Percentiles rank a stretch among this genome's conserved stretches.
These are phyloP conservation scores for Pulveroboletus sp. DNA, from an alignment of 768 basidiomycete genomes.

Conservation along the genomic window DNA sequence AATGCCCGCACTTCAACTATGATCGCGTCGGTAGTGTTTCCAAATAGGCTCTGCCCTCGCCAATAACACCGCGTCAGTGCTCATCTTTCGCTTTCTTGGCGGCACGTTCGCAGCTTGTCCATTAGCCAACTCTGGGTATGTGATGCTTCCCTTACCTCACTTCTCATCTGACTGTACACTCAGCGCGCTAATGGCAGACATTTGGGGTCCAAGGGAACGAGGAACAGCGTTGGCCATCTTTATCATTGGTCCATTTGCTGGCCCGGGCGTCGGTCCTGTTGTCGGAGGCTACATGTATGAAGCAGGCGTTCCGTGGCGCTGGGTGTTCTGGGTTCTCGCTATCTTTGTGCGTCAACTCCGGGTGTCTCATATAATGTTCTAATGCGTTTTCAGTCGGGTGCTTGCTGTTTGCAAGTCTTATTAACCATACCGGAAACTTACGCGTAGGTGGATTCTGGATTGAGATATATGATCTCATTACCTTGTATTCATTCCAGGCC, in stretches of 20 bases:
- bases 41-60: constrained; percentile 61
- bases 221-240: constrained; percentile 66
- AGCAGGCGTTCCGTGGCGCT: constrained; percentile 50
- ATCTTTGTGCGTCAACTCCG: constrained; percentile 42
- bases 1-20: background rate
- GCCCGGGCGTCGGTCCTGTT: constrained; percentile 56
- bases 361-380: background rate
- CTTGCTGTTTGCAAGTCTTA: constrained; percentile 44
- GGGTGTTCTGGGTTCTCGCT: constrained; percentile 62
- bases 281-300: constrained; percentile 43
- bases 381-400: constrained; percentile 36
- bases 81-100: constrained; percentile 64
- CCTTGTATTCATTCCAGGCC: constrained; percentile 35
- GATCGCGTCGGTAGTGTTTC: constrained; percentile 39
- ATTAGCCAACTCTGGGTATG: constrained; percentile 62
- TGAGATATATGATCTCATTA: background rate
- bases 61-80: constrained; percentile 53
- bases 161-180: background rate
- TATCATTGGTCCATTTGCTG: constrained; percentile 61
- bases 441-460: constrained; percentile 34
- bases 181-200: constrained; percentile 51
- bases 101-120: constrained; percentile 68
- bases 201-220: constrained; percentile 58
- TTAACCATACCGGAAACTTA: constrained; percentile 69
- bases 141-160: background rate